Percentiles rank a stretch among this genome's conserved stretches.
Conservation (phyloP, 2,329 filamentous ascomycete genomes). For the Aspergillus persii region DNA sequence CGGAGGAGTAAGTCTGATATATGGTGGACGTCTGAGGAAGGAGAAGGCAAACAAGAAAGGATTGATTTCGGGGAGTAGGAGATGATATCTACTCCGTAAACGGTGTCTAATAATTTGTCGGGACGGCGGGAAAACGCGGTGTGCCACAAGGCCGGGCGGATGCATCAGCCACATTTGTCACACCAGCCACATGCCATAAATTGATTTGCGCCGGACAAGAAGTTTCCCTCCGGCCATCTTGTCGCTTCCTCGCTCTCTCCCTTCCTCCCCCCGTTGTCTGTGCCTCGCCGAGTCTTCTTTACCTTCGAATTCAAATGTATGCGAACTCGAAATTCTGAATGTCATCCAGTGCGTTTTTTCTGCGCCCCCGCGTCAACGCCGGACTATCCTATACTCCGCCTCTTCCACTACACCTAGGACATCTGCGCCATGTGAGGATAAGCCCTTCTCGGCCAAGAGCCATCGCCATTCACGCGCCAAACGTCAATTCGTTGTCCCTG, state of each 20-base stretch:
- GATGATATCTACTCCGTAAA: background rate
- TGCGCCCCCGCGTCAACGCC: slow-evolving; percentile 28
- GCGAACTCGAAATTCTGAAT: slow-evolving; percentile 31
- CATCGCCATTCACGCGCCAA: slow-evolving; percentile 13
- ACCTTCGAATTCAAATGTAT: slow-evolving; percentile 19
- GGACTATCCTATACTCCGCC: slow-evolving; percentile 24
- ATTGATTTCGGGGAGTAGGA: background rate
- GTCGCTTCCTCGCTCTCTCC: background rate
- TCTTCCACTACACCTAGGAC: slow-evolving; percentile 16
- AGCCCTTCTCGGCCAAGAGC: slow-evolving; percentile 5
- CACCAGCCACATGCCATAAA: too few relatives aligned
- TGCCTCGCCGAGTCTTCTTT: background rate
- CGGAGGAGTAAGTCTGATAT: background rate
- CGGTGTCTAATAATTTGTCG: background rate
- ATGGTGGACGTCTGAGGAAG: background rate
- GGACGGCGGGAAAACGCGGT: slow-evolving; percentile 16
- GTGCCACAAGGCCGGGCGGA: slow-evolving; percentile 17
- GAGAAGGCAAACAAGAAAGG: background rate
- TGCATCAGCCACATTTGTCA: slow-evolving; percentile 26
- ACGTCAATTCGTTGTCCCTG: slow-evolving; percentile 2
- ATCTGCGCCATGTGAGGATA: slow-evolving; percentile 22
- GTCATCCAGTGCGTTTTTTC: slow-evolving; percentile 33
- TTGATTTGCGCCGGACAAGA: background rate
- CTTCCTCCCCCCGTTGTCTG: background rate
- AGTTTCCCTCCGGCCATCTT: slow-evolving; percentile 7